A percentile compares a stretch with the other conserved stretches of the same genome.
Conservation (phyloP, 2,329 filamentous ascomycete genomes). For the Colletotrichum spaethianum region DNA sequence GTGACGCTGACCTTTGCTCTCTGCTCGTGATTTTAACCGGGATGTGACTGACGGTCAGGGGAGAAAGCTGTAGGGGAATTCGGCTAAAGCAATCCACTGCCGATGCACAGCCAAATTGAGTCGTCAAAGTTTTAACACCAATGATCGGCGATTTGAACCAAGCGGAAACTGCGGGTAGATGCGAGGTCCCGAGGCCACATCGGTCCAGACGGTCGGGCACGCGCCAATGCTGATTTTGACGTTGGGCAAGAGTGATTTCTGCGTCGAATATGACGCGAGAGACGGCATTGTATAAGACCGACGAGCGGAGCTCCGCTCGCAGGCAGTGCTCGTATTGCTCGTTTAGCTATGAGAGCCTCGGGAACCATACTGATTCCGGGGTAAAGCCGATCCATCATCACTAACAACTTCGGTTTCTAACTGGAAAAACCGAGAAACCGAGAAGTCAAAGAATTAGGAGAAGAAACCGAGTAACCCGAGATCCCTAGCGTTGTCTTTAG, state of each 20-base stretch:
- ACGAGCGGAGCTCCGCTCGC: neutral
- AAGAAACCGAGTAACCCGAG: neutral
- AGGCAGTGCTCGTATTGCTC: slow-evolving; percentile 32
- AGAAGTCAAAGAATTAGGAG: neutral
- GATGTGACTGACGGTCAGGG: neutral
- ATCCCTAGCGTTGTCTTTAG: neutral
- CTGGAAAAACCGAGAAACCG: neutral
- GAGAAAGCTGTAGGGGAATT: neutral
- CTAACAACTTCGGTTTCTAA: neutral
- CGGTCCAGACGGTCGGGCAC: neutral
- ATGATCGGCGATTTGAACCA: neutral
- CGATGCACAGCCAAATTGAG: neutral
- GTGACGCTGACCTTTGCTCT: neutral
- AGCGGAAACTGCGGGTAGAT: neutral
- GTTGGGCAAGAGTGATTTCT: neutral
- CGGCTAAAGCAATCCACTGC: neutral
- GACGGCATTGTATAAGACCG: slow-evolving; percentile 4
- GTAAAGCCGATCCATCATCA: neutral
- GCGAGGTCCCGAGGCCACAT: neutral
- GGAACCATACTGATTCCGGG: neutral
- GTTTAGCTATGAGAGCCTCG: slow-evolving; percentile 7
- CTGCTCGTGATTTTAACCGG: neutral
- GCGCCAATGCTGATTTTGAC: slow-evolving; percentile 2
- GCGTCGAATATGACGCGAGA: neutral
- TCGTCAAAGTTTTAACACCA: neutral